These are phyloP conservation scores for Vicia sativa DNA, from an alignment of 306 rosid genomes.

Conservation along the genomic window DNA sequence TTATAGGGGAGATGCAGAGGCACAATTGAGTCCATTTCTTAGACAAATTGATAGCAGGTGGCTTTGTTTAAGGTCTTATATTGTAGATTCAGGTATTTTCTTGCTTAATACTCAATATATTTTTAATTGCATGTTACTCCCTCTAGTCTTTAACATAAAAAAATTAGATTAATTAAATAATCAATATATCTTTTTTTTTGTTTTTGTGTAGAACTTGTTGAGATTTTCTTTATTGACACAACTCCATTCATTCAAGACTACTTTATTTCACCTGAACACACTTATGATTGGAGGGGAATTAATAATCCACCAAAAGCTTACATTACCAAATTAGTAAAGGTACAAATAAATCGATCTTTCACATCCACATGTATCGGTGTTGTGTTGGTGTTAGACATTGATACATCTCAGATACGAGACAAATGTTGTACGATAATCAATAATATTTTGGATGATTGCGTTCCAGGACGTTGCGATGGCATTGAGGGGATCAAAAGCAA, in stretches of 20 bases:
- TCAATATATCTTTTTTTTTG: too few relatives aligned
- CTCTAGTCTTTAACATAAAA: too few relatives aligned
- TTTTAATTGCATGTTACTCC: not conserved
- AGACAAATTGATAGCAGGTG: slow-evolving; percentile 55
- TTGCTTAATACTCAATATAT: slow-evolving; percentile 3
- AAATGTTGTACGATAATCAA: not conserved
- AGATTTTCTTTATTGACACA: slow-evolving; percentile 62
- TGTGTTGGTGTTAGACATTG: not conserved
- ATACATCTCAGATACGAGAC: not conserved
- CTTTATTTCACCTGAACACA: slow-evolving; percentile 43
- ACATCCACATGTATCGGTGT: not conserved
- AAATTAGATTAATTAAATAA: too few relatives aligned
- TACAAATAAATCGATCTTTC: slow-evolving; percentile 9
- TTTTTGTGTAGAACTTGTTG: slow-evolving; percentile 45
- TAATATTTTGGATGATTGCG: not conserved
- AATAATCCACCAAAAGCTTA: slow-evolving; percentile 44
- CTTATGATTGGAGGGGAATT: slow-evolving; percentile 52
- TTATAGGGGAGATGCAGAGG: slow-evolving; percentile 58
- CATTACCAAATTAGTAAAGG: slow-evolving; percentile 47
- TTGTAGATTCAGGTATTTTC: slow-evolving; percentile 51
- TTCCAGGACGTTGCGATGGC: slow-evolving; percentile 48
- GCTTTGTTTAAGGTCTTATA: slow-evolving; percentile 60
- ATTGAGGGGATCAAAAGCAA: slow-evolving; percentile 40
- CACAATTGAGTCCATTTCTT: slow-evolving; percentile 52
- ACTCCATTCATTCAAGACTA: slow-evolving; percentile 57